phyloP scores from a whole-genome alignment of 805 yeast genomes.

The Ogataea dorogensis region DNA sequence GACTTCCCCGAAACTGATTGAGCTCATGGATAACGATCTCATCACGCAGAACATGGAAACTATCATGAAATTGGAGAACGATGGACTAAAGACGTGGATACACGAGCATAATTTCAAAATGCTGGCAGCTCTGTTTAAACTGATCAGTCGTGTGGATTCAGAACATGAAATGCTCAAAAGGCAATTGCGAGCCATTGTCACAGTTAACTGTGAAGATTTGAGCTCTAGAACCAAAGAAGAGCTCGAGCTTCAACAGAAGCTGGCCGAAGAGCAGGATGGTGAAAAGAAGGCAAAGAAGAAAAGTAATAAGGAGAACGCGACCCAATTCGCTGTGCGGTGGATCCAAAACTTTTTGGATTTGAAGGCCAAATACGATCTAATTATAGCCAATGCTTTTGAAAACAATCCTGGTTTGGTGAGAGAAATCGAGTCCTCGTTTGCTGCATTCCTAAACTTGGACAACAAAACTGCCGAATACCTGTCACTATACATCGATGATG shows the following conservation, averaged over 20 bases:
- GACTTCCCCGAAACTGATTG: slow-evolving; percentile 53
- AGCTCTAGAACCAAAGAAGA: slow-evolving; percentile 28
- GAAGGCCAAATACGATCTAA: slow-evolving; percentile 47
- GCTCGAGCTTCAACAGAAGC: slow-evolving; percentile 19
- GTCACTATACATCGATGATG: slow-evolving; percentile 58
- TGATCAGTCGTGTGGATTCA: slow-evolving; percentile 53
- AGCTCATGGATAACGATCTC: slow-evolving; percentile 57
- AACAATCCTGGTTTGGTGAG: slow-evolving; percentile 50
- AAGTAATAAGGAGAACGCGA: slow-evolving; percentile 35
- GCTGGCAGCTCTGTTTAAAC: slow-evolving; percentile 46
- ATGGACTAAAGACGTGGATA: slow-evolving; percentile 62
- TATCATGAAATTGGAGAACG: slow-evolving; percentile 50
- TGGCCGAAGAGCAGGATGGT: slow-evolving; percentile 18
- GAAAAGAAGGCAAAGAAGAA: slow-evolving; percentile 21
- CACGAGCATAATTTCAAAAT: slow-evolving; percentile 43
- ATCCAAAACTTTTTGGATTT: slow-evolving; percentile 53
- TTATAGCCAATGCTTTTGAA: slow-evolving; percentile 49
- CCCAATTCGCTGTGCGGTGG: slow-evolving; percentile 67
- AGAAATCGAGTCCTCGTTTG: slow-evolving; percentile 58
- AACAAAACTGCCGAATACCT: slow-evolving; percentile 51
- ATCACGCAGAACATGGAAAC: slow-evolving; percentile 54
- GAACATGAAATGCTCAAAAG: slow-evolving; percentile 48
- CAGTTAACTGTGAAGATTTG: slow-evolving; percentile 44
- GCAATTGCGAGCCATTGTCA: slow-evolving; percentile 46
- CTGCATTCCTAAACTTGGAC: slow-evolving; percentile 56